A percentile compares a stretch with the other conserved stretches of the same genome.
Conservation (phyloP, 129 eudicot genomes). For the Glebionis coronaria region DNA sequence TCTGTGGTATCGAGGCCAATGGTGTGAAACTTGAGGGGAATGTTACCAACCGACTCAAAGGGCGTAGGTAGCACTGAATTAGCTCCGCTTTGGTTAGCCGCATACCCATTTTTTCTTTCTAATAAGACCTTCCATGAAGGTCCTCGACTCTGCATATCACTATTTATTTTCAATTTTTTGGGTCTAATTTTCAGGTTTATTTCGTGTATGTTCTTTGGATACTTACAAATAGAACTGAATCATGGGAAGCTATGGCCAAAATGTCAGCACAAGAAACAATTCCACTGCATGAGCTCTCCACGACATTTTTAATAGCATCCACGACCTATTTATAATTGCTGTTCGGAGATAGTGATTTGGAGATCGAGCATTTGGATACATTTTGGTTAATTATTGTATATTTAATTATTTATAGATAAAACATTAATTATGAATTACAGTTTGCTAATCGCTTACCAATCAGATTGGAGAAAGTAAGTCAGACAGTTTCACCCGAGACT, state of each 20-base stretch:
- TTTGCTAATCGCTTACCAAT: no score
- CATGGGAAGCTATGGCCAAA: conserved; percentile 70
- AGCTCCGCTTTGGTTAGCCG: conserved; percentile 57
- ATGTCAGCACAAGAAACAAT: conserved; percentile 85
- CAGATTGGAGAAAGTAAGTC: no score
- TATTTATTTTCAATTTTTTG: not conserved
- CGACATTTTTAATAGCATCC: conserved; percentile 59
- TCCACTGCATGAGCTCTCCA: conserved; percentile 67
- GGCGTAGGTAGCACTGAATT: conserved; percentile 53
- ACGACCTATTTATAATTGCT: no score
- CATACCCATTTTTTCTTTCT: conserved; percentile 56
- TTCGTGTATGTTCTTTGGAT: not conserved
- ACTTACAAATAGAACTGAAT: conserved; percentile 65
- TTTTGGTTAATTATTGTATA: no score
- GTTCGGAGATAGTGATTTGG: no score
- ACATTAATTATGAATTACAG: no score
- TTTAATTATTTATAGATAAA: no score
- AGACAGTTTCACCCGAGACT: no score
- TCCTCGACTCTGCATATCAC: conserved; percentile 58
- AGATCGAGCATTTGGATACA: no score
- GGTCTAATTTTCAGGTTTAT: conserved; percentile 1
- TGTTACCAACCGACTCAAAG: conserved; percentile 50
- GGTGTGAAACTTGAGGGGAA: conserved; percentile 51
- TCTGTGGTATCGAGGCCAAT: conserved; percentile 64
- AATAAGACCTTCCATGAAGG: conserved; percentile 43